Evolutionary conservation across 2,329 filamentous ascomycete species (phyloP).

Genomic region (Tolypocladium ovalisporum): DNA sequence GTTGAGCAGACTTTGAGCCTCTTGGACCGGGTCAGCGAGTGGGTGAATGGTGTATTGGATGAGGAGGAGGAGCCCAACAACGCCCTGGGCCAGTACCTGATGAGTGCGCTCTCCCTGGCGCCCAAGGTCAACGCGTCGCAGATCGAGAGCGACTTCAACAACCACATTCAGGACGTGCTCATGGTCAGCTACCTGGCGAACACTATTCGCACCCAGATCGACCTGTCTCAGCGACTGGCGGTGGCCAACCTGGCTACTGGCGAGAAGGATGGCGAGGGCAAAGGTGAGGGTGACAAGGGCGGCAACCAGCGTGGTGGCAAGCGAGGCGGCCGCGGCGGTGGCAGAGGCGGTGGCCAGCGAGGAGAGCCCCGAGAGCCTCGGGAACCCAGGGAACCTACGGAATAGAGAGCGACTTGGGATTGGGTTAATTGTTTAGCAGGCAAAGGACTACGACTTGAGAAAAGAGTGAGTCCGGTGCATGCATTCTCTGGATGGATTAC

Average conservation of each 20-base stretch:
- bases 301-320: slow-evolving; percentile 38
- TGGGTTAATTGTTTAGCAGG: not conserved
- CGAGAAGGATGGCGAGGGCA: slow-evolving; percentile 40
- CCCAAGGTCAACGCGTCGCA: slow-evolving; percentile 87
- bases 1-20: slow-evolving; percentile 82
- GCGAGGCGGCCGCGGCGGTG: slow-evolving; percentile 39
- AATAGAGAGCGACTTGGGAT: slow-evolving; percentile 14
- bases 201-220: slow-evolving; percentile 97
- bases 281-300: slow-evolving; percentile 30
- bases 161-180: slow-evolving; percentile 97
- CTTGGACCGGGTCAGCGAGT: slow-evolving; percentile 83
- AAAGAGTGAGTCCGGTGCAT: slow-evolving; percentile 4
- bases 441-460: not conserved
- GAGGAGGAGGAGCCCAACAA: slow-evolving; percentile 86
- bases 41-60: slow-evolving; percentile 87
- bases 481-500: slow-evolving; percentile 10
- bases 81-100: slow-evolving; percentile 85
- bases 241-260: slow-evolving; percentile 52
- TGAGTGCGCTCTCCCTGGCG: slow-evolving; percentile 84
- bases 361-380: slow-evolving; percentile 35
- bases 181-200: slow-evolving; percentile 98
- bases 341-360: slow-evolving; percentile 39
- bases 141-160: slow-evolving; percentile 98
- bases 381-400: slow-evolving; percentile 20
- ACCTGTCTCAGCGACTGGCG: slow-evolving; percentile 88